Evolutionary conservation across 2,329 filamentous ascomycete genomes (phyloP).

Genomic region (Microdochium trichocladiopsis): DNA sequence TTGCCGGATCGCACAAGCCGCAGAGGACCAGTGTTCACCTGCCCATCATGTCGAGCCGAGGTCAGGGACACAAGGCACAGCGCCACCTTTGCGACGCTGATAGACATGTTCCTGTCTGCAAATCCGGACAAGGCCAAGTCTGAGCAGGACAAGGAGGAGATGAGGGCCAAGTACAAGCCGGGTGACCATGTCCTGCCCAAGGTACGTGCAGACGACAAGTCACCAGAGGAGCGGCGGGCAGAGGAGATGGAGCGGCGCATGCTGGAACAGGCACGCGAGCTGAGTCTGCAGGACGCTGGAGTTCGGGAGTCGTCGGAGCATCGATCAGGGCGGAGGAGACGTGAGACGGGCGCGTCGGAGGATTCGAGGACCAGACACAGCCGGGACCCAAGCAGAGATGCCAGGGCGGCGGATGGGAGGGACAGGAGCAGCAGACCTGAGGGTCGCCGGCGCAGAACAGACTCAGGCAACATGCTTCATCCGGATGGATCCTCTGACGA

Average conservation of each 20-base stretch:
- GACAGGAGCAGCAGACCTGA: constrained; percentile 19
- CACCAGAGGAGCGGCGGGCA: constrained; percentile 42
- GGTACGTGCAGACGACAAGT: constrained; percentile 41
- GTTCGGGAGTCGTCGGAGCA: constrained; percentile 28
- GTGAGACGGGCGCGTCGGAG: constrained; percentile 18
- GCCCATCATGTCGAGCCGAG: constrained; percentile 81
- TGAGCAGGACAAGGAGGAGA: constrained; percentile 67
- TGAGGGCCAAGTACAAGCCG: constrained; percentile 68
- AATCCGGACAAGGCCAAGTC: constrained; percentile 70
- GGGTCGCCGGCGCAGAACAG: constrained; percentile 17
- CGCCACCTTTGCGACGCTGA: constrained; percentile 78
- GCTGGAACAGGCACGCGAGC: constrained; percentile 60
- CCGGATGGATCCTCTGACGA: constrained; percentile 26
- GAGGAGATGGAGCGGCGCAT: constrained; percentile 64
- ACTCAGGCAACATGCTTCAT: constrained; percentile 28
- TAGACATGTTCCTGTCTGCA: constrained; percentile 80
- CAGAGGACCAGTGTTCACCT: constrained; percentile 61
- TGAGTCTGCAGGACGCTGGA: constrained; percentile 65
- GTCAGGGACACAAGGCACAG: constrained; percentile 87
- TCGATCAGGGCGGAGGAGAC: constrained; percentile 14
- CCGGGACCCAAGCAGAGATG: constrained; percentile 17
- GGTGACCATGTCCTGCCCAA: constrained; percentile 75
- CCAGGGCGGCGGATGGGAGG: constrained; percentile 13
- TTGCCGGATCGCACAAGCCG: constrained; percentile 39
- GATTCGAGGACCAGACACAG: constrained; percentile 25